A percentile compares a stretch with the other conserved stretches of the same genome.
These are phyloP conservation scores for Geotrichum fermentans DNA, from an alignment of 1,139 yeast species.

Conservation along the genomic window DNA sequence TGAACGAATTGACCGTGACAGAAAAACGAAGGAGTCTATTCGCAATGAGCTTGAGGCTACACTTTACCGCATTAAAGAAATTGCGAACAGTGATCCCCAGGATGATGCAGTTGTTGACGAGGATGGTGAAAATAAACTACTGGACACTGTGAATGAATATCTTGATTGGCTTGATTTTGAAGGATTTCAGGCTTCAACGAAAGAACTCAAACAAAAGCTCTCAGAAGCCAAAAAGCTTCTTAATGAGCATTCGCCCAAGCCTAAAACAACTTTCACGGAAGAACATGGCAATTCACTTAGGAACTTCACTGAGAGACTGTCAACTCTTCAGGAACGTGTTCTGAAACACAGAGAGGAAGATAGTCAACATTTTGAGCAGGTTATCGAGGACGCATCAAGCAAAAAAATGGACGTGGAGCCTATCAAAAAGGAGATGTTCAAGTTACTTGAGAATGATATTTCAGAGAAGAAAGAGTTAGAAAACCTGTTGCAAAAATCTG, in stretches of 20 bases:
- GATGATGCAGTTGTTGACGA: slow-evolving; percentile 3
- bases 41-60: slow-evolving; percentile 36
- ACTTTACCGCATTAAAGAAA: slow-evolving; percentile 32
- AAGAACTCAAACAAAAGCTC: slow-evolving; percentile 40
- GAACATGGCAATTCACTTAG: slow-evolving; percentile 1
- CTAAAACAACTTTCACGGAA: not conserved
- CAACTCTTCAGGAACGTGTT: slow-evolving; percentile 25
- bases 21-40: slow-evolving; percentile 33
- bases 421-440: not conserved
- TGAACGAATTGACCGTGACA: slow-evolving; percentile 32
- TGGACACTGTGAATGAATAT: slow-evolving; percentile 3
- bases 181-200: slow-evolving; percentile 50
- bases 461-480: slow-evolving; percentile 17
- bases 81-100: slow-evolving; percentile 1
- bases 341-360: slow-evolving; percentile 22
- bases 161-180: slow-evolving; percentile 77
- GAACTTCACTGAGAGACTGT: not conserved
- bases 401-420: not conserved
- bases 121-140: not conserved
- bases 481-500: slow-evolving; percentile 2
- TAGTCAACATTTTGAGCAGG: slow-evolving; percentile 12
- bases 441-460: not conserved
- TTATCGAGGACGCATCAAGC: slow-evolving; percentile 4
- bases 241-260: not conserved
- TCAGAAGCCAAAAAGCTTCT: slow-evolving; percentile 29